Evolutionary conservation across 768 basidiomycete species (phyloP), one percentile per base, ranked within the genome.

Genomic region (Gloeostereum incarnatum): DNA sequence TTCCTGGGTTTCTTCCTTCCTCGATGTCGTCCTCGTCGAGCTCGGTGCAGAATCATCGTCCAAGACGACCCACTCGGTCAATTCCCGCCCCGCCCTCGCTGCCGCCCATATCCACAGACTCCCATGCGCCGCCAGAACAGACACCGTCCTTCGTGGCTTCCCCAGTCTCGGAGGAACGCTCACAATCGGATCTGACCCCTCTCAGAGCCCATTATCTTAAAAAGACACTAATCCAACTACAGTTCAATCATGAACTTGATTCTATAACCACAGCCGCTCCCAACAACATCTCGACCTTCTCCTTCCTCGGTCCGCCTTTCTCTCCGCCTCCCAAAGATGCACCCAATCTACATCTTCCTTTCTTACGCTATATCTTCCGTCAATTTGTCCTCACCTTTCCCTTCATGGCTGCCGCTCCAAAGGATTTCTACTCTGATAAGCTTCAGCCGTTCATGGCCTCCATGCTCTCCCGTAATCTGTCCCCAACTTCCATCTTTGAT

Each of bases 171-270:
- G 29, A 30, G 5, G 17, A 46, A 29, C 26, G 32, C 19, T 29
- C 19, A 17, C 41, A 38, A 21, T 16, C 52, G 13, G 59, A 63
- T 36, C 75, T 97, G 35, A 88, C 90, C 1, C 88, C 94, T 9
- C 64, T 93, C 34, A 82, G 93, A 30, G 91, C 93, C 3, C 96
- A 99, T 55, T 99, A 99, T 60, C 86, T 99, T 57, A 99, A 98
- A 69, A 98, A 98, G 60, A 75, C 88, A 13, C 79, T 99, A 40
- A 71, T 97, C 31, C 77, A 84, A 48, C 79, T 97, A 36, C 81
- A 97, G 57, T 79, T 97, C 49, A 61, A 65, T 49, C 63, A 61
- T n/a, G 96, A 99, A 59, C 72, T 98, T 44, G 67, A 76, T 43
- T 63, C 64, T 16, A 68, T 91, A 46, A 73, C 76, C 7, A 64